phyloP scores from a whole-genome alignment of 2,329 filamentous ascomycete species.

The Penicillium griseofulvum region DNA sequence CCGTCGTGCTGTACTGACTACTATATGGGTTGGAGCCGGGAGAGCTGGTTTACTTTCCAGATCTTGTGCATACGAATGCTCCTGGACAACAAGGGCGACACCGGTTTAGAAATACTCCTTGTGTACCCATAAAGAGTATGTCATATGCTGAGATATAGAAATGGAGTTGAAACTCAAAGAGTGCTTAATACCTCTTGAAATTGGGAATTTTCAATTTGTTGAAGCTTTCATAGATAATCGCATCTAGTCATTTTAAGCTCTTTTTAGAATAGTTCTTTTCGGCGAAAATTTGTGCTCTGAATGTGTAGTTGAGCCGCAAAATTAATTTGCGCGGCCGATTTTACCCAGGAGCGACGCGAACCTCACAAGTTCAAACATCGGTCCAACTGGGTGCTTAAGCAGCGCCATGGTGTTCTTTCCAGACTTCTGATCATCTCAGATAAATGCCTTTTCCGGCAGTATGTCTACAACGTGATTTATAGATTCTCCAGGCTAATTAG shows the following conservation, averaged over 20 bases:
- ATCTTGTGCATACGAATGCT: neutral
- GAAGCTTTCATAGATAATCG: neutral
- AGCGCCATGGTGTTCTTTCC: neutral
- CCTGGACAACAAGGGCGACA: neutral
- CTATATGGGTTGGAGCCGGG: neutral
- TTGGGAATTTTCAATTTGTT: neutral
- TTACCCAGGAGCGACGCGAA: neutral
- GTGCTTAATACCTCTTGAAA: neutral
- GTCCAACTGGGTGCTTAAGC: neutral
- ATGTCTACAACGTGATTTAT: neutral
- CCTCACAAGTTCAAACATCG: neutral
- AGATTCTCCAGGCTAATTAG: neutral
- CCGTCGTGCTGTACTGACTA: neutral
- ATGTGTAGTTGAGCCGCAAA: neutral
- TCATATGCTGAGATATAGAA: neutral
- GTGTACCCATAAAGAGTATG: neutral
- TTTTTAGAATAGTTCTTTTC: neutral
- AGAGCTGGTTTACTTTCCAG: neutral
- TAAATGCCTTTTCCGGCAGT: conserved; percentile 18
- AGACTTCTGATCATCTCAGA: neutral
- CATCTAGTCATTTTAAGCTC: neutral
- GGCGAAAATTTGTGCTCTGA: no score
- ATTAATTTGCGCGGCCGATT: neutral
- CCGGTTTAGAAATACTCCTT: neutral
- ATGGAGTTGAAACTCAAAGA: neutral